phyloP scores from a whole-genome alignment of 75 land plant species.

The Picea sitchensis region DNA sequence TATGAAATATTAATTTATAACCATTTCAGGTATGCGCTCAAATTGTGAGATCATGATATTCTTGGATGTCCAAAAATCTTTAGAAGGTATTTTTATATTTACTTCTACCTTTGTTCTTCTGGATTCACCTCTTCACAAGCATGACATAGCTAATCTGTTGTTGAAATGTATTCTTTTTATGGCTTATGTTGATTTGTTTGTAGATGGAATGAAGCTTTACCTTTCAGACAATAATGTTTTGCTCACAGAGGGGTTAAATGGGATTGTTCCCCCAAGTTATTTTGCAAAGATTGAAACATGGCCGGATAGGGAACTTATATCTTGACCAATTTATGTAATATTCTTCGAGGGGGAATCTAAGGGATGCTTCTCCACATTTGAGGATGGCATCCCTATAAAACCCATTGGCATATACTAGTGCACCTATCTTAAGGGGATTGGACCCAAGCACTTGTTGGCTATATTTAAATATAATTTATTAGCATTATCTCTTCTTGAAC shows the following conservation, averaged over 20 bases:
- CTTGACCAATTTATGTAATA: too few species aligned
- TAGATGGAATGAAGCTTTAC: conserved; percentile 49
- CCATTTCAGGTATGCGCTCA: conserved; percentile 60
- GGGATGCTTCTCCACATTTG: too few species aligned
- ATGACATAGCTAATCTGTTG: not conserved
- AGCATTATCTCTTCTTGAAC: too few species aligned
- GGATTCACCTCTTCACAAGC: not conserved
- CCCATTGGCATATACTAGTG: too few species aligned
- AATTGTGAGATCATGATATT: conserved; percentile 63
- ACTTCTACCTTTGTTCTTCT: not conserved
- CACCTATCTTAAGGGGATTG: too few species aligned
- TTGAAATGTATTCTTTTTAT: not conserved
- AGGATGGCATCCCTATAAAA: too few species aligned
- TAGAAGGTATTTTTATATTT: conserved; percentile 48
- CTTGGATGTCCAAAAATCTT: conserved; percentile 71
- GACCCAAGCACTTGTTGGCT: too few species aligned
- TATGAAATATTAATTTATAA: too few species aligned
- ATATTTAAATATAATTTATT: too few species aligned
- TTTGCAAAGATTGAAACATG: conserved; percentile 20
- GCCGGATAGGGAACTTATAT: too few species aligned
- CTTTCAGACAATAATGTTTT: conserved; percentile 39
- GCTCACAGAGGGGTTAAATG: conserved; percentile 42
- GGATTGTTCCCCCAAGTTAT: conserved; percentile 30
- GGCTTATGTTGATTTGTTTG: not conserved
- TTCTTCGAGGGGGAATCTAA: too few species aligned